Conservation (phyloP, 2,329 filamentous ascomycete species). For the Cordyceps cicadae region DNA sequence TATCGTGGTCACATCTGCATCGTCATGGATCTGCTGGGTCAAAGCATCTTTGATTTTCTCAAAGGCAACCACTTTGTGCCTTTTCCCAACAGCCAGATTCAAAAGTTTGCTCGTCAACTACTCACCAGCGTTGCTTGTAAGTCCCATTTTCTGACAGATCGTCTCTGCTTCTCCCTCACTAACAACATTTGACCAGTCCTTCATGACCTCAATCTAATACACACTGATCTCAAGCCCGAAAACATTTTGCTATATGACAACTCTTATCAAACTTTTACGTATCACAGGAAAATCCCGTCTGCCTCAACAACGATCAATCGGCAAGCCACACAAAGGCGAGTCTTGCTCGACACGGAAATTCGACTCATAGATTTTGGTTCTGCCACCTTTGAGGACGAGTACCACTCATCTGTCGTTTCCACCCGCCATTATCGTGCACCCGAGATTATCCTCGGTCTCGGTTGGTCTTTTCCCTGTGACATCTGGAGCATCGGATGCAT, state of each 20-base stretch:
- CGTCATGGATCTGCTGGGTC: constrained; percentile 69
- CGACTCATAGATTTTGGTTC: constrained; percentile 64
- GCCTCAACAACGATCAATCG: constrained; percentile 53
- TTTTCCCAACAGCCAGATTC: constrained; percentile 97
- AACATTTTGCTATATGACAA: constrained; percentile 61
- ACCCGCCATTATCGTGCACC: constrained; percentile 63
- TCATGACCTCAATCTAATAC: constrained; percentile 93
- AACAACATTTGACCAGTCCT: constrained; percentile 51
- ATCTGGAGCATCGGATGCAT: constrained; percentile 71
- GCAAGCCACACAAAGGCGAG: constrained; percentile 54
- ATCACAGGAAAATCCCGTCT: constrained; percentile 61
- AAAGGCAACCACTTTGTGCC: constrained; percentile 94
- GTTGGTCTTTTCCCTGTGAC: constrained; percentile 64
- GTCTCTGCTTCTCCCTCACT: background rate
- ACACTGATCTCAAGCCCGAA: constrained; percentile 71
- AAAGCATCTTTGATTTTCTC: constrained; percentile 96
- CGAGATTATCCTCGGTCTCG: constrained; percentile 62
- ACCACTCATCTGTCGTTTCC: constrained; percentile 63
- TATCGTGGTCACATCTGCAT: constrained; percentile 94
- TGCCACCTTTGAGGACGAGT: constrained; percentile 65
- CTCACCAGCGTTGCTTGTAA: constrained; percentile 97
- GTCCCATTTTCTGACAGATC: constrained; percentile 27
- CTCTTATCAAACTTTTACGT: constrained; percentile 62
- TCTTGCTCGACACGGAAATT: constrained; percentile 61
- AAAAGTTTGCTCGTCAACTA: constrained; percentile 89